Evolutionary conservation across 495 filamentous ascomycete species (phyloP), one percentile per base, ranked within the genome.

Genomic region (Neurospora pannonica): DNA sequence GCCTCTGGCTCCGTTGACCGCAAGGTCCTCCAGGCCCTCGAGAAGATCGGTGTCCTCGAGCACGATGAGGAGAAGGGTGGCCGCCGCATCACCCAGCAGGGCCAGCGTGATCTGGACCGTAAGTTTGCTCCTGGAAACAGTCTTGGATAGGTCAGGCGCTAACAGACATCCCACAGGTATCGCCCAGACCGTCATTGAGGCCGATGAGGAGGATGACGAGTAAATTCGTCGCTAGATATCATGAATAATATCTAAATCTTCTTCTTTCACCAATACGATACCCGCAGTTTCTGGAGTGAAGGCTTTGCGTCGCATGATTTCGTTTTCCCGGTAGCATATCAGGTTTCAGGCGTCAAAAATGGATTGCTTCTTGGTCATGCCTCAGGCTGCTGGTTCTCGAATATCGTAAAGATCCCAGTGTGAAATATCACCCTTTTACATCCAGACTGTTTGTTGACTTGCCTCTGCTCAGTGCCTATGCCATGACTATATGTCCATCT

Each of bases 41-140:
- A 98, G 93, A 97, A 97, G 91, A 98, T 99, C 83, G 94, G 95
- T 84, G 93, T 99, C 79, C 86, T 99, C 72, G 96, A 99, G 92
- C 84, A 89, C 81, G 94, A 98, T 82, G 95, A 97, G 89, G 95
- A 97, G 71, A 96, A 95, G 89, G 96, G 96, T 87, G 96, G 96
- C 78, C 92, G 96, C 79, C 89, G 96, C 79, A 98, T 98, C 84
- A 97, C 96, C 79, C 94, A 98, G 88, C 89, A 89, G 81, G 96
- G 96, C 77, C 96, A 98, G 89, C 93, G 96, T 84, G 96, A 99
- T 94, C 89, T 99, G 87, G 96, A 98, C 88, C 95, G 96, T 92
- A 81, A 76, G 80, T 76, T 62, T 21, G 31, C 38, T 48, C 24
- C 3, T 37, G 21, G 19, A 19, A 37, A 34, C 15, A 19, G n/a